Evolutionary conservation across 176 grass and related monocot species (phyloP), one percentile per base, ranked within the genome.

Genomic region (Poa annua): DNA sequence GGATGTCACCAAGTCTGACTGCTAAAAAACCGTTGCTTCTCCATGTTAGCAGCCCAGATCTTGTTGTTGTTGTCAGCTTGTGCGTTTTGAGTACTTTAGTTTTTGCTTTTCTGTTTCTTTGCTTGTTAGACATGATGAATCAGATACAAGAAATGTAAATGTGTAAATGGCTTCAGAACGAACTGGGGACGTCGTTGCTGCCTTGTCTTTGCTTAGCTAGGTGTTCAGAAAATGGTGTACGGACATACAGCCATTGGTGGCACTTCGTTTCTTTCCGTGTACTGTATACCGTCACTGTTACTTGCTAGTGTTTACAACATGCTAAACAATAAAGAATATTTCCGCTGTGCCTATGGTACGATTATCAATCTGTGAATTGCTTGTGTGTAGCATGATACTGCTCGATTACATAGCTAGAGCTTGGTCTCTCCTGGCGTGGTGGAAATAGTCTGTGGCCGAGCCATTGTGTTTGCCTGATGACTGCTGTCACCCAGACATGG

Each of bases 61-160:
- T 38, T 60, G 29, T 19, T 71, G 29, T 19, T 71, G 45, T 4
- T 62, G 25, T 70, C 29, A 81, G 63, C 24, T 12, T 71, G 66
- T 63, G 7, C 33, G 11, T 76, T 83, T 52, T 78, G 20, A 71
- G 34, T 52, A 19, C 32, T 42, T 74, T 74, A 49, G 44, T 1
- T 21, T 74, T 67, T 67, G 32, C 32, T 49, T 52, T 48, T 7
- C 3, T 49, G 54, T 85, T 24, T 49, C 3, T 10, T 90, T 90
- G 41, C 69, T 73, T 71, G 56, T 33, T 75, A 15, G 8, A 74
- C 26, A 63, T 10, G 36, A 59, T 39, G 19, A 74, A 55, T 65
- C 60, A 62, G 21, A 88, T 49, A 65, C 63, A 16, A 20, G 60
- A 75, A 55, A 74, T 84, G 77, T 66, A 66, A 35, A 79, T 79